These are phyloP conservation scores for Thielaviopsis musarum DNA, from an alignment of 2,329 filamentous ascomycete genomes.

Conservation along the genomic window DNA sequence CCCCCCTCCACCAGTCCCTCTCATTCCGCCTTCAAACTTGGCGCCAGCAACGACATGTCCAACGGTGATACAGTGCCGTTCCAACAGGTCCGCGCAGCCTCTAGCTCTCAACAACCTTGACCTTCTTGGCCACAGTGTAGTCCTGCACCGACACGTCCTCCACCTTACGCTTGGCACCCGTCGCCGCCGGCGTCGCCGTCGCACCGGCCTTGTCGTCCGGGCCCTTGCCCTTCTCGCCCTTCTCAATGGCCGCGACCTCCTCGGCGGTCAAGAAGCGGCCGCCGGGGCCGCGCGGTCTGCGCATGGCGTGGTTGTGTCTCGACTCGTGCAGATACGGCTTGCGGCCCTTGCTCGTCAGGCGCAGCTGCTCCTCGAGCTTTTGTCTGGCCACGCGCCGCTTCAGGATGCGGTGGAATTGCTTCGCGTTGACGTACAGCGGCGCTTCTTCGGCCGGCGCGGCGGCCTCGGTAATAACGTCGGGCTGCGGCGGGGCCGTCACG, in stretches of 20 bases:
- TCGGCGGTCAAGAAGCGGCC: slow-evolving; percentile 93
- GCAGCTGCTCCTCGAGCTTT: slow-evolving; percentile 79
- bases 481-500: slow-evolving; percentile 52
- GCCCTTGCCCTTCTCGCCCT: slow-evolving; percentile 19
- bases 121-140: slow-evolving; percentile 35
- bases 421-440: slow-evolving; percentile 93
- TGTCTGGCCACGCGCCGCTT: slow-evolving; percentile 88
- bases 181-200: slow-evolving; percentile 6
- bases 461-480: slow-evolving; percentile 31
- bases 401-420: slow-evolving; percentile 93
- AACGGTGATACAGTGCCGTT: no score
- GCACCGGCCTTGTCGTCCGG: slow-evolving; percentile 16
- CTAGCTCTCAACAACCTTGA: slow-evolving; percentile 30
- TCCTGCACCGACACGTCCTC: slow-evolving; percentile 26
- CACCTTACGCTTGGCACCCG: slow-evolving; percentile 44
- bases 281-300: slow-evolving; percentile 78
- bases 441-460: slow-evolving; percentile 66
- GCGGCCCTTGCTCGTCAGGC: slow-evolving; percentile 82
- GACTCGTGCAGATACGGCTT: slow-evolving; percentile 97
- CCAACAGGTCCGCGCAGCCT: no score
- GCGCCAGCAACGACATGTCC: no score
- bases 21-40: background rate
- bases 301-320: slow-evolving; percentile 95
- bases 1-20: no score
- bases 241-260: slow-evolving; percentile 54